Conservation (phyloP, 768 basidiomycete species). For the Suillus americanus region DNA sequence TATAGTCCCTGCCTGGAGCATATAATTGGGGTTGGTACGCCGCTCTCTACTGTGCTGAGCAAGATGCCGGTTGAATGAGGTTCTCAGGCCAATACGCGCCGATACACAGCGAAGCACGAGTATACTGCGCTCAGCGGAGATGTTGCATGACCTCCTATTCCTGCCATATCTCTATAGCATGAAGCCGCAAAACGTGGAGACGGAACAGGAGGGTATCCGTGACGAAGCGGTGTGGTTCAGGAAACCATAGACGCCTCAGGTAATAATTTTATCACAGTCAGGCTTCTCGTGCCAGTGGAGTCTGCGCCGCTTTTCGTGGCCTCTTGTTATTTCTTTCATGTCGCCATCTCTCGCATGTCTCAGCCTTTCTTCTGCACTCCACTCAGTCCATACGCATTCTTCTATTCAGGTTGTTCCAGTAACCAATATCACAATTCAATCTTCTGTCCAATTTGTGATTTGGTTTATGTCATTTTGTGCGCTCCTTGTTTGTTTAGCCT, state of each 20-base stretch:
- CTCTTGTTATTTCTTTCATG: not conserved
- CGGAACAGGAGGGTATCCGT: not conserved
- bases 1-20: not conserved
- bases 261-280: not conserved
- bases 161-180: not conserved
- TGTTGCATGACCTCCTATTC: not conserved
- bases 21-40: not conserved
- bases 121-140: not conserved
- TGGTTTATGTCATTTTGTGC: not conserved
- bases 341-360: not conserved
- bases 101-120: not conserved
- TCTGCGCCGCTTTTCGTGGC: not conserved
- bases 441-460: not conserved
- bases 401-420: not conserved
- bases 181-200: not conserved
- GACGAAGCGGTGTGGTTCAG: not conserved
- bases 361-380: not conserved
- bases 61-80: not conserved
- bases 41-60: not conserved
- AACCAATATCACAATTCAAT: not conserved
- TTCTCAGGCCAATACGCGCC: not conserved
- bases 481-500: not conserved
- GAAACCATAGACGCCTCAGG: not conserved
- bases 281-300: not conserved
- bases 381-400: not conserved